A percentile compares a stretch with the other conserved stretches of the same genome.
phyloP scores from a whole-genome alignment of 192 early-diverging fungal genomes.

The Coemansia sp. region DNA sequence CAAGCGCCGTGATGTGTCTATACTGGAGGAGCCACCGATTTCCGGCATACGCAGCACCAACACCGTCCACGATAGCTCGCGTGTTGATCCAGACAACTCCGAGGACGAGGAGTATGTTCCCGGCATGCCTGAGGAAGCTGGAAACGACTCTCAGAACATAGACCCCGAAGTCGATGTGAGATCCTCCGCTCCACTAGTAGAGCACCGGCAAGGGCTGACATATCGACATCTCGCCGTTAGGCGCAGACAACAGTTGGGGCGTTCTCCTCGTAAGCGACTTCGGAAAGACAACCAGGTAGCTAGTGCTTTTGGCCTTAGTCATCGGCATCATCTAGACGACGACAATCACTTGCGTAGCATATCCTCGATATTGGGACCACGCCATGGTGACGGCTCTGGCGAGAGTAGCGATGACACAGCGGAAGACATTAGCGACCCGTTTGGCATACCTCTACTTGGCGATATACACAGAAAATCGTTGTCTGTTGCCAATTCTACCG shows the following conservation, averaged over 20 bases:
- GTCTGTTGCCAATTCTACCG: background rate
- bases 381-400: background rate
- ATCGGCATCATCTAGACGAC: conserved; percentile 4
- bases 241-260: conserved; percentile 7
- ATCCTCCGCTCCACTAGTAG: background rate
- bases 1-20: conserved; percentile 12
- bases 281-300: background rate
- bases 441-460: conserved; percentile 11
- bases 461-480: conserved; percentile 1
- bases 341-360: conserved; percentile 11
- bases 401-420: background rate
- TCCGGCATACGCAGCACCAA: background rate
- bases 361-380: conserved; percentile 4
- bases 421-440: conserved; percentile 11
- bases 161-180: background rate
- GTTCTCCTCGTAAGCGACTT: conserved; percentile 2
- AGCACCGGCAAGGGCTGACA: conserved; percentile 17
- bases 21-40: conserved; percentile 8
- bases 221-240: conserved; percentile 34
- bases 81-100: conserved; percentile 31
- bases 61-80: background rate
- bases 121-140: conserved; percentile 19
- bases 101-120: conserved; percentile 52
- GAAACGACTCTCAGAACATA: conserved; percentile 12
- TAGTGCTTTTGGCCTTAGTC: background rate